Base-by-base conservation (phyloP, 2,329 filamentous ascomycete genomes). In the Ophiostoma piceae region DNA sequence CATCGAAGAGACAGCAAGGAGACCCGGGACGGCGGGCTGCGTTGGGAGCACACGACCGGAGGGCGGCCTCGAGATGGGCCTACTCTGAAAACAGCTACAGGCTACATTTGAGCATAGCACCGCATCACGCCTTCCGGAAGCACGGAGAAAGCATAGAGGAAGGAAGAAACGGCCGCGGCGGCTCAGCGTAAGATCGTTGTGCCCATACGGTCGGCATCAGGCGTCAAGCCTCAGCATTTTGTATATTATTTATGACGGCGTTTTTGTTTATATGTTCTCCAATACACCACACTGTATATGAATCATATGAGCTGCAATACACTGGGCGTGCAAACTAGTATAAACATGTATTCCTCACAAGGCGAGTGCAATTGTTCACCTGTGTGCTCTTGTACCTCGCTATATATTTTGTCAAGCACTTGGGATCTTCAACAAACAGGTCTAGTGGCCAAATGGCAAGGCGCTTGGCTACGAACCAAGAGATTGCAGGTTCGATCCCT, bases 391-490 rank as follows among this genome's bases (percentile, higher is more conserved):
- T 29, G 26, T 29, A 29, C 2, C 1, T 29, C 26, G 2, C 26
- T 41, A 41, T 41, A 41, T 41, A 41, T 2, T 2, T 8, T 41
- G 14, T 5, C 14, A 6, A 37, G 3, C 12, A 5, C 65, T n/a
- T 6, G 4, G 1, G 5, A 3, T 3, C 22, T 43, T 60, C 32
- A 47, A 66, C 19, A 26, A 69, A 43, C 67, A 39, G 73, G 73
- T 74, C 72, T 71, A 74, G 73, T 76, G 75, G 75, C 74, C 74
- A 74, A 75, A 75, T 77, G 77, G 73, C 77, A 78, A 77, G 76
- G 77, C 77, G 76, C 75, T 76, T 77, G 77, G 77, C 76, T 78
- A 77, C 77, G 77, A 78, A 78, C 77, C 77, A 77, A 76, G 76
- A 77, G 76, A 77, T 77, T 77, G 76, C 76, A 77, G 77, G 77